Percentiles rank a stretch among this genome's conserved stretches.
Evolutionary conservation across 2,329 filamentous ascomycete species (phyloP).

Genomic region (Talaromyces sp.): DNA sequence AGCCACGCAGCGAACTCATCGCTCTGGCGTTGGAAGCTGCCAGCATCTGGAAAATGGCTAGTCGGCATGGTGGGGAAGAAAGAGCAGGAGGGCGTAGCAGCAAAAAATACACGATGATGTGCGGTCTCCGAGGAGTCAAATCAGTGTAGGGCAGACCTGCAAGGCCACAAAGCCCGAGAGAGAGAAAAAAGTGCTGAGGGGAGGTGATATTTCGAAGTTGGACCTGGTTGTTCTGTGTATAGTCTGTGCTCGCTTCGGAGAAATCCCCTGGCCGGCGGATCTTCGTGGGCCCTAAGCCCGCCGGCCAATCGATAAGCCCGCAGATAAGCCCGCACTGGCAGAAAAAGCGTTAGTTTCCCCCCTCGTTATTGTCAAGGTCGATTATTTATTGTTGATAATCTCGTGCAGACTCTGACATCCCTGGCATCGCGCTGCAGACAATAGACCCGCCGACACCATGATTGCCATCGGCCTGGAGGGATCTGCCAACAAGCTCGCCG

Average conservation of each 20-base stretch:
- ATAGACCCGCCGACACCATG: slow-evolving; percentile 33
- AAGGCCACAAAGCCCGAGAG: not conserved
- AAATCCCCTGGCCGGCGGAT: slow-evolving; percentile 13
- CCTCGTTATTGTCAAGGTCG: not conserved
- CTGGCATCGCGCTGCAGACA: not conserved
- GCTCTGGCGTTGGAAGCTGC: slow-evolving; percentile 44
- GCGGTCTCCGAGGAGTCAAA: not conserved
- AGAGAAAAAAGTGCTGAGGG: slow-evolving; percentile 5
- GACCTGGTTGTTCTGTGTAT: slow-evolving; percentile 16
- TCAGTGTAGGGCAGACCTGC: not conserved
- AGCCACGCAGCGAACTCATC: slow-evolving; percentile 57
- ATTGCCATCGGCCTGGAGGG: slow-evolving; percentile 77
- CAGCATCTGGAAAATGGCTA: slow-evolving; percentile 28
- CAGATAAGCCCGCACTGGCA: not conserved
- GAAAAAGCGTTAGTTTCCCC: not conserved
- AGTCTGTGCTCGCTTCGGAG: slow-evolving; percentile 17
- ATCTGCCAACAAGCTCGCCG: slow-evolving; percentile 95
- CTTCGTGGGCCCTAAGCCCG: slow-evolving; percentile 2
- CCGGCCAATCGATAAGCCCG: slow-evolving; percentile 26
- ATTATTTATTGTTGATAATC: not conserved
- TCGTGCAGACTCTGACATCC: no score
- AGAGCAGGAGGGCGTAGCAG: slow-evolving; percentile 4
- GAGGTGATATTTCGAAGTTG: not conserved
- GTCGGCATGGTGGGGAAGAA: slow-evolving; percentile 28
- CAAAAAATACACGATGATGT: slow-evolving; percentile 10